A percentile compares a stretch with the other conserved stretches of the same genome.
Evolutionary conservation across 306 rosid species (phyloP).

Genomic region (Canavalia ensiformis): DNA sequence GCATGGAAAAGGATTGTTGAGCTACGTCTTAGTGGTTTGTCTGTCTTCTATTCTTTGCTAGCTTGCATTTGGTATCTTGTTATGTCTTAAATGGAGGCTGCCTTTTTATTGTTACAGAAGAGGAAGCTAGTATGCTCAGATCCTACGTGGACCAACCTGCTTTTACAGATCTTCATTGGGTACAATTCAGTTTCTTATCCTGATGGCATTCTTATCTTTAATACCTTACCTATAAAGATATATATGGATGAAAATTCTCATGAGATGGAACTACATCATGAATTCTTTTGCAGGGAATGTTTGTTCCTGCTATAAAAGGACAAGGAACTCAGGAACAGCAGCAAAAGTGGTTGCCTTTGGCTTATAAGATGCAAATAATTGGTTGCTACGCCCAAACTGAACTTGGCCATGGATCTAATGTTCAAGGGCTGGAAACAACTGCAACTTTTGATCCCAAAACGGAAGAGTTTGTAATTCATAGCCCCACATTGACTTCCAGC

Average conservation of each 20-base stretch:
- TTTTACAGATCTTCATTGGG: constrained; percentile 99
- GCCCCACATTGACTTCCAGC: constrained; percentile 96
- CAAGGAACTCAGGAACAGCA: constrained; percentile 97
- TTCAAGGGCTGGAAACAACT: constrained; percentile 98
- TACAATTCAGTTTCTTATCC: constrained; percentile 50
- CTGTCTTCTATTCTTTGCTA: constrained; percentile 13
- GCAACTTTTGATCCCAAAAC: constrained; percentile 92
- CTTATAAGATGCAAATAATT: constrained; percentile 90
- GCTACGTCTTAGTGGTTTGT: constrained; percentile 84
- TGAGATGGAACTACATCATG: constrained; percentile 1
- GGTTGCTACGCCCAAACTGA: constrained; percentile 99
- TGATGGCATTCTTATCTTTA: constrained; percentile 18
- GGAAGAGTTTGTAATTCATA: constrained; percentile 85
- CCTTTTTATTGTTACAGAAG: constrained; percentile 58
- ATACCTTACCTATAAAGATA: constrained; percentile 12
- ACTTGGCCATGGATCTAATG: constrained; percentile 98
- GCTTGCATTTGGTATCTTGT: constrained; percentile 20
- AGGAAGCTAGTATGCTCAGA: constrained; percentile 84
- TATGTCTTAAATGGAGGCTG: constrained; percentile 20
- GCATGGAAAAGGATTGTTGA: constrained; percentile 90
- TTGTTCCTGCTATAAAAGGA: constrained; percentile 88
- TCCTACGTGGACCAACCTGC: constrained; percentile 83
- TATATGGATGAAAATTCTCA: constrained; percentile 21
- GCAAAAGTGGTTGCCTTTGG: constrained; percentile 87
- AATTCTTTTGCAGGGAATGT: constrained; percentile 79